Base-by-base conservation (phyloP, 129 eudicot genomes). In the Tagetes patula region DNA sequence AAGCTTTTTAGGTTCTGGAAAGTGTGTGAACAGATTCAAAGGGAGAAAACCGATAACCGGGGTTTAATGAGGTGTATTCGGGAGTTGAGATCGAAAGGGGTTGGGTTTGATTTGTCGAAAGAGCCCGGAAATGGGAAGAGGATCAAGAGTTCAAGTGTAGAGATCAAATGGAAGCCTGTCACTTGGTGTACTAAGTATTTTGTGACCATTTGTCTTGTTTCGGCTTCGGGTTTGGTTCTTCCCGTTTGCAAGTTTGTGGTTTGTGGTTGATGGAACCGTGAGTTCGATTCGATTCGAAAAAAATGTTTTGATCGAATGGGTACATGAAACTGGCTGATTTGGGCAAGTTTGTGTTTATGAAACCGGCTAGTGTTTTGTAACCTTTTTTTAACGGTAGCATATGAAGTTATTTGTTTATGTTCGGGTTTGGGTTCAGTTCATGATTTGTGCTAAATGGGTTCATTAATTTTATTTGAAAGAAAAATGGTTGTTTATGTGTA, bases 61-160 rank as follows among this genome's bases (percentile, higher is more conserved):
- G 81, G 88, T 20, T 61, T 92, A n/a, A 54, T 79, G 7, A 68
- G 98, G 68, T 84, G 87, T 42, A 74, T 89, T 32, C 92, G 84
- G 62, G 98, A 92, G 68, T 67, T 92, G 80, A 82, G 95, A 80
- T 87, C 89, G 90, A 92, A 92, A 72, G 98, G 98, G 65, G 84
- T 84, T 1, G 82, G 96, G 45, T 89, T 92, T 42, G 96, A 89
- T 84, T 27, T 92, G 78, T 71, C 81, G 5, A 87, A 84, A 49
- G 98, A 85, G 77, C 95, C 92, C 1, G 77, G 77, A 20, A 82
- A 43, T 49, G 87, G 84, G 31, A 85, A 82, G 47, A 85, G 81
- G 77, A 78, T 87, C 85, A 92, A 92, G 85, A 84, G 95, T 72
- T 92, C 98, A 5, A 92, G 96, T 42, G 98, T 92, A 2, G 98